phyloP scores from a whole-genome alignment of 805 yeast genomes.

The Suhomyces tanzawaensis region DNA sequence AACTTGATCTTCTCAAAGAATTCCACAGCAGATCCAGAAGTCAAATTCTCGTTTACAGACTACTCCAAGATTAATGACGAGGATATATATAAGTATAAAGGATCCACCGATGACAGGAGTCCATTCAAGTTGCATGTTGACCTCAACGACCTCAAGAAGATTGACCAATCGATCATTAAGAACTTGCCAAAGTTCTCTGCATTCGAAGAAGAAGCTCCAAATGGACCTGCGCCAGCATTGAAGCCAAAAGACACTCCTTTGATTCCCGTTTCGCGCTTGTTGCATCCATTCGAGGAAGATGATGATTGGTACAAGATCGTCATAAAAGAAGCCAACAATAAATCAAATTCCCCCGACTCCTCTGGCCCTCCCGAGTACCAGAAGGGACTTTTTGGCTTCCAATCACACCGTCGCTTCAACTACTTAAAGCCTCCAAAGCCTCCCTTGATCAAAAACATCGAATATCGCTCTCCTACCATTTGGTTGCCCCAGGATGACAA shows the following conservation, averaged over 20 bases:
- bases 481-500: conserved; percentile 97
- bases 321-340: conserved; percentile 36
- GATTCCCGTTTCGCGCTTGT: conserved; percentile 63
- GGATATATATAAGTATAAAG: not conserved
- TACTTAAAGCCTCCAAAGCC: conserved; percentile 86
- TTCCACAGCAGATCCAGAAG: conserved; percentile 30
- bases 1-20: not conserved
- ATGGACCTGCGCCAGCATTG: conserved; percentile 19
- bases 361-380: conserved; percentile 42
- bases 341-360: conserved; percentile 5
- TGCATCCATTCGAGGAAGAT: conserved; percentile 63
- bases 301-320: conserved; percentile 60
- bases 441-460: conserved; percentile 77
- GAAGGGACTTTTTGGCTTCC: conserved; percentile 58
- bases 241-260: conserved; percentile 31
- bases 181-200: conserved; percentile 49
- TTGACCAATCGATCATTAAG: conserved; percentile 48
- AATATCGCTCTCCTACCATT: conserved; percentile 84
- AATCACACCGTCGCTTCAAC: conserved; percentile 53
- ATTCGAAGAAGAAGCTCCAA: conserved; percentile 34
- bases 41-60: conserved; percentile 8
- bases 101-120: conserved; percentile 1
- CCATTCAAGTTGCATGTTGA: conserved; percentile 50
- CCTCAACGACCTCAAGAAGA: conserved; percentile 39
- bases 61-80: conserved; percentile 1